Evolutionary conservation across 2,329 filamentous ascomycete genomes (phyloP), one percentile per base, ranked within the genome.

Genomic region (Hypoxylon sp.): DNA sequence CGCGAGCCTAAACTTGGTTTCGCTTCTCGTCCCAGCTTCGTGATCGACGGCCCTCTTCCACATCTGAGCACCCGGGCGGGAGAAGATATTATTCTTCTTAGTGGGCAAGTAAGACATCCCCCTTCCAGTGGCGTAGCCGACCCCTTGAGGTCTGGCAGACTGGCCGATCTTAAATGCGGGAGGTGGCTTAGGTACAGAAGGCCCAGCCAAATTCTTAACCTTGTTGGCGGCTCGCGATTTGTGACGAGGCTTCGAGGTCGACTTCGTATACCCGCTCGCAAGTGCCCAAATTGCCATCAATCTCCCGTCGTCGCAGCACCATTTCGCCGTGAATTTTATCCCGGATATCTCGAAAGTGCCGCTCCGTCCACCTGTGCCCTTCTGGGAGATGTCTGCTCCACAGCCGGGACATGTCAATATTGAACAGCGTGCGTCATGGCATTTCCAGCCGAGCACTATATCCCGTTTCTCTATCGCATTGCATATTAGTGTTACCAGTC

Each of bases 1-100:
- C 46, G 71, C n/a, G 2, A 72, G 47, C 41, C 59, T 56, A 46
- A 71, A 71, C 22, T 68, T 37, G 67, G 20, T 57, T 46, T 48
- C 68, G 64, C 5, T 57, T 49, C 11, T 61, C 56, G 39, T 50
- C 54, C 4, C 43, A 26, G 49, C 15, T 4, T 37, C 13, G 6
- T 13, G 15, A 37, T 59, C 49, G 13, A 46, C 11, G 6, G 49
- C 1, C 15, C 39, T 43, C 41, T 59, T 57, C 1, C 44, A 32
- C 2, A 28, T 43, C 6, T 32, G 37, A 41, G 15, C 8, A 5
- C 2, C 37, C 37, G 1, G 17, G 17, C 37, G 2, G 37, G 17
- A 20, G 19, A n/a, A n/a, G n/a, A n/a, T n/a, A n/a, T n/a, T n/a
- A n/a, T n/a, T n/a, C n/a, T n/a, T n/a, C n/a, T n/a, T n/a, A n/a